These are phyloP conservation scores for Thalia dealbata DNA, from an alignment of 176 grass and related monocot genomes.

Conservation along the genomic window DNA sequence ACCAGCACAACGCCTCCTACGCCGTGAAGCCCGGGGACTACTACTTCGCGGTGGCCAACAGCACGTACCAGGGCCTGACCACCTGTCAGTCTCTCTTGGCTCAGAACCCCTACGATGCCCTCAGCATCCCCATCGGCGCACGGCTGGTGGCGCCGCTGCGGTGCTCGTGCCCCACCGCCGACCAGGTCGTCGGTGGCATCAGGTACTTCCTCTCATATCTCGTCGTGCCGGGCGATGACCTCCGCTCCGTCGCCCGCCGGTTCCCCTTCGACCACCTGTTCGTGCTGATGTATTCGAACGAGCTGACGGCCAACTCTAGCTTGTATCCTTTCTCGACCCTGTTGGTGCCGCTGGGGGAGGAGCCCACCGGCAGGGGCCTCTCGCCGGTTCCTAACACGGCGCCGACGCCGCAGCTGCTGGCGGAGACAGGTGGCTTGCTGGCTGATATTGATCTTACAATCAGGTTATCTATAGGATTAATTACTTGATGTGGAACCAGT, in stretches of 20 bases:
- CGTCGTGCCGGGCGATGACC: constrained; percentile 27
- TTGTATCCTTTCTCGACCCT: constrained; percentile 73
- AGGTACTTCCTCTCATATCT: constrained; percentile 52
- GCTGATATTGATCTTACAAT: background rate
- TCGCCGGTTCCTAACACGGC: background rate
- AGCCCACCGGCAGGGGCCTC: constrained; percentile 23
- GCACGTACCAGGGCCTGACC: constrained; percentile 77
- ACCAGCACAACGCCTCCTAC: constrained; percentile 77
- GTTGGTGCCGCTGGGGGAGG: constrained; percentile 46
- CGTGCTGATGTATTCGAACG: constrained; percentile 42
- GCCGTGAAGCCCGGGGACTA: constrained; percentile 24
- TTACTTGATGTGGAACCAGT: no score
- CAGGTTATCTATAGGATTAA: background rate
- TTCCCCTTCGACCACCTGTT: constrained; percentile 28
- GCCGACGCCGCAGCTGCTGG: background rate
- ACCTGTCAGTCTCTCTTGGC: constrained; percentile 64
- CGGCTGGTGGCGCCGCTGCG: constrained; percentile 47
- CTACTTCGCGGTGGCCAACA: constrained; percentile 63
- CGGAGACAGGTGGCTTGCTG: background rate
- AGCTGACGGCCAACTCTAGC: constrained; percentile 14
- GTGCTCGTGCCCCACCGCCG: constrained; percentile 54
- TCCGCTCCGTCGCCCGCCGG: constrained; percentile 25
- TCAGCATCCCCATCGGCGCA: constrained; percentile 3
- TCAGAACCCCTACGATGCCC: constrained; percentile 49
- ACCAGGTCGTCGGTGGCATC: constrained; percentile 35